phyloP scores from a whole-genome alignment of 371 early-diverging fungal genomes.

The Rhizopus sp. region DNA sequence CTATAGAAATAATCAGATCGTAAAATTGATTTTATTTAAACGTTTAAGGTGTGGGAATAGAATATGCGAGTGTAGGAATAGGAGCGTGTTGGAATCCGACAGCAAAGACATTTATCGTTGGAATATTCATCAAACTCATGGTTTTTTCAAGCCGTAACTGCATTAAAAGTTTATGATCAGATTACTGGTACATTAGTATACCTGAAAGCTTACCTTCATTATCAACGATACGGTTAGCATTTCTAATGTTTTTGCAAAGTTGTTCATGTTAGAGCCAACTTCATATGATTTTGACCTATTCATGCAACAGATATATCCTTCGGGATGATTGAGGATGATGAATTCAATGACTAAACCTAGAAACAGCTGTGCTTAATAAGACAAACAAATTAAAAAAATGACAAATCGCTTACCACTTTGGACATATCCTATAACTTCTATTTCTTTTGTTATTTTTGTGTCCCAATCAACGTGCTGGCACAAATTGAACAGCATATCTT shows the following conservation, averaged over 20 bases:
- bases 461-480: background rate
- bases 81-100: background rate
- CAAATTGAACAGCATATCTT: conserved; percentile 4
- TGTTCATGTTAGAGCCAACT: conserved; percentile 4
- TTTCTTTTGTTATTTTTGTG: background rate
- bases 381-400: background rate
- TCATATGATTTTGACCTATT: conserved; percentile 5
- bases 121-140: conserved; percentile 2
- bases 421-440: conserved; percentile 6
- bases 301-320: conserved; percentile 5
- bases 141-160: conserved; percentile 1
- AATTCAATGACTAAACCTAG: conserved; percentile 2
- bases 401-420: conserved; percentile 2
- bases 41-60: background rate
- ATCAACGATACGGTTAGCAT: background rate
- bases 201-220: background rate
- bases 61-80: background rate
- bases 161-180: conserved; percentile 2
- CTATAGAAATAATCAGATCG: no score
- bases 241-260: conserved; percentile 2
- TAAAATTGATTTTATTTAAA: conserved; percentile 2
- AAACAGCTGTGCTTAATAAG: background rate
- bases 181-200: background rate
- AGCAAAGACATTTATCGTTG: background rate
- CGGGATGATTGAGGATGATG: background rate